Conservation (phyloP, 2,329 filamentous ascomycete genomes). For the Beauveria medogensis region DNA sequence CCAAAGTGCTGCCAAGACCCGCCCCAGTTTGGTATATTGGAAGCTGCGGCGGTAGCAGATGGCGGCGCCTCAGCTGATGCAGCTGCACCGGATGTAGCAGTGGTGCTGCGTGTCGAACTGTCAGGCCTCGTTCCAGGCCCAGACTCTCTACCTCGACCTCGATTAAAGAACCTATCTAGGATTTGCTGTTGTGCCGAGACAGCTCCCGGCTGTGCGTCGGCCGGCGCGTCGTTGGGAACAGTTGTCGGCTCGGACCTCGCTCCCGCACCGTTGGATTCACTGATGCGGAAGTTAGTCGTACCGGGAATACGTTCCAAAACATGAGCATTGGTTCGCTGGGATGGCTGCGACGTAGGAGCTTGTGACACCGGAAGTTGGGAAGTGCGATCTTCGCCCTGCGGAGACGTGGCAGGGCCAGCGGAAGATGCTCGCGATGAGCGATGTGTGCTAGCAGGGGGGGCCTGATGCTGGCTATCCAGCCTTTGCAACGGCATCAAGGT, state of each 20-base stretch:
- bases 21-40: conserved; percentile 41
- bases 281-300: neutral
- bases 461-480: conserved; percentile 29
- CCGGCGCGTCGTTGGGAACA: neutral
- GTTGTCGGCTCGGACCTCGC: neutral
- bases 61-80: neutral
- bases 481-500: conserved; percentile 54
- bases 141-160: conserved; percentile 12
- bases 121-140: neutral
- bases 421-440: conserved; percentile 7
- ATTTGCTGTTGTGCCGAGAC: neutral
- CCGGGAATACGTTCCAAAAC: conserved; percentile 4
- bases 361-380: neutral
- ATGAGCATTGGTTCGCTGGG: conserved; percentile 26
- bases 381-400: neutral
- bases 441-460: neutral
- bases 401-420: conserved; percentile 5
- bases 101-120: neutral
- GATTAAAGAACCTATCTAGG: neutral
- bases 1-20: conserved; percentile 41
- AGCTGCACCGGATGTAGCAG: neutral
- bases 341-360: conserved; percentile 29
- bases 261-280: neutral
- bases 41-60: conserved; percentile 33
- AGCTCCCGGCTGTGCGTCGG: neutral